Evolutionary conservation across 2,329 filamentous ascomycete species (phyloP), one percentile per base, ranked within the genome.

Genomic region (Podosphaera xanthii): DNA sequence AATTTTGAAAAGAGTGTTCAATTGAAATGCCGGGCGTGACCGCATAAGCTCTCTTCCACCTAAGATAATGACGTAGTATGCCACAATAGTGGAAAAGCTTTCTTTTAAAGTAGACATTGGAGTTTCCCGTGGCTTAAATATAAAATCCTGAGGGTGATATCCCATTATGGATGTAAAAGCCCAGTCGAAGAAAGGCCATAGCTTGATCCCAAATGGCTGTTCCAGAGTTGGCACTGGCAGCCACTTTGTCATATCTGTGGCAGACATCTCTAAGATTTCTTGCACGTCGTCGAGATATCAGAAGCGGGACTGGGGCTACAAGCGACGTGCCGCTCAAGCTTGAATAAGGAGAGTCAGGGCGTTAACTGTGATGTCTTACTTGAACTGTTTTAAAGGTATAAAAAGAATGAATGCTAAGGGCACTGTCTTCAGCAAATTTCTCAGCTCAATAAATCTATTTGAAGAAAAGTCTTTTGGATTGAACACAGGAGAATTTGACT

Each of bases 11-110:
- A 66, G 58, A 6, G 46, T 50, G 40, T 66, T 67, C 2, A 67
- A 59, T 50, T 67, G 63, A 57, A 57, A 62, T 5, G 66, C 59
- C 14, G 60, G 48, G 10, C 64, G 64, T 55, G 63, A 62, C 12
- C 61, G 60, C 65, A 67, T 66, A 10, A 64, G n/a, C 50, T 65
- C 63, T 58, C 65, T 60, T 8, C 65, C 65, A 1, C 64, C 65
- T 52, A 67, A 64, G 38, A 67, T 63, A 9, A 67, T 60, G 7
- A 60, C 57, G 30, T 65, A 59, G 58, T 67, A 67, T n/a, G 63
- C n/a, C 9, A 59, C 61, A 40, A 67, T 64, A 38, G 62, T 60
- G 2, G 55, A 34, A 6, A 62, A 30, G 9, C 62, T 65, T 46
- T 66, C 64, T 14, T 38, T 59, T 14, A 65, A 30, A 1, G 65